Conservation (phyloP, 257 asterid genomes). For the Nemophila menziesii region DNA sequence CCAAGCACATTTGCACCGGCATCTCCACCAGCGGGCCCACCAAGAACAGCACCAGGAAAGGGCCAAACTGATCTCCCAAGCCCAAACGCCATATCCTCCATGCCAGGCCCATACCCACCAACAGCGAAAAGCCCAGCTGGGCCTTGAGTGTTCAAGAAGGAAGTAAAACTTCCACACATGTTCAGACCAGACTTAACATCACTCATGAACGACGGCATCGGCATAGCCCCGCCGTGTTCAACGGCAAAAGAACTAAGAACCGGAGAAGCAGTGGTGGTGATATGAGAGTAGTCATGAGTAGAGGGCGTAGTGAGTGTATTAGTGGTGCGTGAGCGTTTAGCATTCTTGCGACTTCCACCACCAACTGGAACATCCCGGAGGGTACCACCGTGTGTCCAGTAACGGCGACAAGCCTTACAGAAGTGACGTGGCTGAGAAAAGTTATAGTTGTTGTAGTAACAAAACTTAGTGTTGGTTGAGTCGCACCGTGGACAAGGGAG, state of each 20-base stretch:
- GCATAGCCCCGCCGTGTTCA: constrained; percentile 23
- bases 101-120: constrained; percentile 54
- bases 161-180: constrained; percentile 56
- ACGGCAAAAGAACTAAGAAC: constrained; percentile 27
- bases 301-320: constrained; percentile 4
- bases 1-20: constrained; percentile 15
- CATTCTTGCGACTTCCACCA: constrained; percentile 84
- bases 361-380: constrained; percentile 90
- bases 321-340: constrained; percentile 61
- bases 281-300: constrained; percentile 41
- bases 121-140: constrained; percentile 39
- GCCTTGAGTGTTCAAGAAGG: constrained; percentile 50
- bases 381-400: constrained; percentile 98
- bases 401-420: constrained; percentile 93
- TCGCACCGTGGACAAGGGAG: constrained; percentile 93
- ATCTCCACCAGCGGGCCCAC: constrained; percentile 24
- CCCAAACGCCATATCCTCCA: constrained; percentile 61
- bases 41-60: constrained; percentile 25
- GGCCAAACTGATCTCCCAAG: constrained; percentile 64
- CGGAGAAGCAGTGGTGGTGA: constrained; percentile 25
- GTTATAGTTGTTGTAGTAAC: constrained; percentile 95
- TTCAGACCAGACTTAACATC: constrained; percentile 16
- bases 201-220: constrained; percentile 4
- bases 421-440: constrained; percentile 91
- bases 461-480: constrained; percentile 84